phyloP scores from a whole-genome alignment of 2,329 filamentous ascomycete genomes.

The Sporothrix humicola region DNA sequence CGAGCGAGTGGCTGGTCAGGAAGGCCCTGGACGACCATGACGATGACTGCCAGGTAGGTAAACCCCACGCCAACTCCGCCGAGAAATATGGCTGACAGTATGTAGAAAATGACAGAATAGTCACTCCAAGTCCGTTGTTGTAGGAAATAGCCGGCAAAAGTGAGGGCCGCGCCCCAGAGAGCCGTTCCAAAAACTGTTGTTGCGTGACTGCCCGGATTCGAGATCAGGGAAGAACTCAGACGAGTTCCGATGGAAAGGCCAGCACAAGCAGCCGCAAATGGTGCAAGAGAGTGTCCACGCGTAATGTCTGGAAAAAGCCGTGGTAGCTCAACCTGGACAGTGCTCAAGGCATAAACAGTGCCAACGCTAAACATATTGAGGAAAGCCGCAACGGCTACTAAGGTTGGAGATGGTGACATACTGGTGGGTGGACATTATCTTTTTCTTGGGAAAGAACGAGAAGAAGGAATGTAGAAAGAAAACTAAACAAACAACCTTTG shows the following conservation, averaged over 20 bases:
- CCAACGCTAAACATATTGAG: neutral
- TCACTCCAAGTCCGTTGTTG: neutral
- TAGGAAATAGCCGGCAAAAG: neutral
- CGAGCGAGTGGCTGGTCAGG: slow-evolving; percentile 1
- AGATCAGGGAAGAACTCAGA: neutral
- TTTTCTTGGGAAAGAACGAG: too few relatives aligned
- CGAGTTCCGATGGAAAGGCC: neutral
- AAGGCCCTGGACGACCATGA: slow-evolving; percentile 17
- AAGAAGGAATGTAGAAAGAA: too few relatives aligned
- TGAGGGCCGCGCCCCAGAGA: neutral
- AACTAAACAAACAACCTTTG: too few relatives aligned
- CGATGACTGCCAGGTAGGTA: slow-evolving; percentile 19
- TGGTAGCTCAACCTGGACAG: neutral
- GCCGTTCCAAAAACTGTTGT: neutral
- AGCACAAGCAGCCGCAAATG: neutral
- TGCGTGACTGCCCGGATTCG: neutral
- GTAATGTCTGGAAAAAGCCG: neutral
- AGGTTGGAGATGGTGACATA: neutral
- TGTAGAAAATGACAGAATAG: neutral
- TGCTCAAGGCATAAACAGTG: neutral
- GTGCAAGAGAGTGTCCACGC: neutral
- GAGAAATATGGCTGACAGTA: neutral
- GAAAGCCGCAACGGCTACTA: neutral
- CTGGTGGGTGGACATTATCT: too few relatives aligned
- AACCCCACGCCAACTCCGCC: slow-evolving; percentile 1